phyloP scores from a whole-genome alignment of 164 flowering plant species.

The grape (Vitis vinifera) region ASM3070453v1 NC_081807.1:6036501-6037000 shows the following conservation, averaged over 20 bases:
- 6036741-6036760: constrained; percentile 60
- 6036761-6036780: constrained; percentile 82
- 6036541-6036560: constrained; percentile 83
- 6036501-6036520: constrained; percentile 71
- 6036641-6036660: constrained; percentile 80
- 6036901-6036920: constrained; percentile 71
- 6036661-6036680: constrained; percentile 82
- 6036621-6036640: constrained; percentile 83
- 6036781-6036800: constrained; percentile 90
- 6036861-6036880: constrained; percentile 91
- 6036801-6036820: constrained; percentile 73
- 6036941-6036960: constrained; percentile 84
- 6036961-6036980: constrained; percentile 85
- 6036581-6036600: constrained; percentile 89
- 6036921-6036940: constrained; percentile 89
- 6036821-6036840: constrained; percentile 91
- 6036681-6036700: constrained; percentile 82
- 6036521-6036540: constrained; percentile 96
- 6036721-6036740: constrained; percentile 82
- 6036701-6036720: constrained; percentile 80
- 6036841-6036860: constrained; percentile 91
- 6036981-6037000: constrained; percentile 79
- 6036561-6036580: constrained; percentile 88
- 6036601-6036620: constrained; percentile 80
- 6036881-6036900: constrained; percentile 85